A percentile compares a stretch with the other conserved stretches of the same genome.
Conservation (phyloP, 257 asterid genomes). For the Nicotiana tomentosiformis region DNA sequence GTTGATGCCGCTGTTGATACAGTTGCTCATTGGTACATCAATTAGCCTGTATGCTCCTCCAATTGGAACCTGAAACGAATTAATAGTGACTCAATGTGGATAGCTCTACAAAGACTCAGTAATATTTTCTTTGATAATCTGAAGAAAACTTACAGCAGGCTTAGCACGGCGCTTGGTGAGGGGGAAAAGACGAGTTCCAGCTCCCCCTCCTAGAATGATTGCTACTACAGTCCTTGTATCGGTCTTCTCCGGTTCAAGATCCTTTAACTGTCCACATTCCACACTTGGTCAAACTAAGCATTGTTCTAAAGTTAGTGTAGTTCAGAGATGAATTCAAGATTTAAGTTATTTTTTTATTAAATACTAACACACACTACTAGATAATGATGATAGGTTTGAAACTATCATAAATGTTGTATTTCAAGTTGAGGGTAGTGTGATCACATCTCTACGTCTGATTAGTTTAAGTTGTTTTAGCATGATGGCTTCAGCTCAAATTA, state of each 20-base stretch:
- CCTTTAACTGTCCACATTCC: slow-evolving; percentile 46
- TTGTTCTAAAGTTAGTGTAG: background rate
- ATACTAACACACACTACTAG: too few relatives aligned
- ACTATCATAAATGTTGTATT: too few relatives aligned
- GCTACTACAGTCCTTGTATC: slow-evolving; percentile 81
- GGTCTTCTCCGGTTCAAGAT: slow-evolving; percentile 61
- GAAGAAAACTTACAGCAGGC: slow-evolving; percentile 68
- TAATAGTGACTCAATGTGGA: background rate
- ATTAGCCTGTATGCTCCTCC: slow-evolving; percentile 98
- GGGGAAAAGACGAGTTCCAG: slow-evolving; percentile 96
- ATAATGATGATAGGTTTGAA: too few relatives aligned
- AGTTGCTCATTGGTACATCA: slow-evolving; percentile 98
- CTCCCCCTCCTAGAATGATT: slow-evolving; percentile 94
- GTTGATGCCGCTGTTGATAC: slow-evolving; percentile 93
- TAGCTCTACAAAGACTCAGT: background rate
- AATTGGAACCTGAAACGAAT: slow-evolving; percentile 67
- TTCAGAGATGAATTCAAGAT: background rate
- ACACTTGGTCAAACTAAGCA: background rate
- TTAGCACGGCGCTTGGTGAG: slow-evolving; percentile 94
- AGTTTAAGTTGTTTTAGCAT: background rate
- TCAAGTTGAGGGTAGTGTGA: too few relatives aligned
- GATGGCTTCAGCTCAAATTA: background rate
- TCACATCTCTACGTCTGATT: background rate
- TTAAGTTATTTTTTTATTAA: background rate
- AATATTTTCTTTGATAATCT: background rate